phyloP scores from a whole-genome alignment of 176 grass and related monocot species.

The Phyllostachys edulis region DNA sequence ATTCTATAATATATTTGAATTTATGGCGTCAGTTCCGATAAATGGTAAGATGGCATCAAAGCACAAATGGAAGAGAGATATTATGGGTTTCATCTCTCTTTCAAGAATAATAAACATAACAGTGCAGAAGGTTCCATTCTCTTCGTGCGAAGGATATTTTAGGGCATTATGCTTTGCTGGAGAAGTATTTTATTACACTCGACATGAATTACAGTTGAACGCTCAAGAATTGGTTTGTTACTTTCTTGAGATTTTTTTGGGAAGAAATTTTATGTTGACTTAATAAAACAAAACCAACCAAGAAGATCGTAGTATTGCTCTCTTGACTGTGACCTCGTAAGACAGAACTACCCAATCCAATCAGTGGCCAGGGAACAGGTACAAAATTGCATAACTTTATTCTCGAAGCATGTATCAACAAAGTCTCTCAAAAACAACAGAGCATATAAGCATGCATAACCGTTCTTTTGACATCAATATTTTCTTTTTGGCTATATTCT shows the following conservation, averaged over 20 bases:
- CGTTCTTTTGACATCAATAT: constrained; percentile 25
- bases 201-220: neutral
- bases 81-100: neutral
- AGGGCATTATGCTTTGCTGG: neutral
- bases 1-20: neutral
- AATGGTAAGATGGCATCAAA: neutral
- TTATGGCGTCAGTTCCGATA: neutral
- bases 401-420: neutral
- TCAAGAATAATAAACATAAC: neutral
- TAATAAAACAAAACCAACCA: neutral
- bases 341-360: neutral
- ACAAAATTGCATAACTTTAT: neutral
- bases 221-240: neutral
- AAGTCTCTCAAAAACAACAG: neutral
- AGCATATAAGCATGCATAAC: constrained; percentile 5
- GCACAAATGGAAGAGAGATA: neutral
- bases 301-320: neutral
- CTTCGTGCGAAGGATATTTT: neutral
- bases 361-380: neutral
- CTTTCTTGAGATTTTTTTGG: neutral
- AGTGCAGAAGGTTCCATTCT: neutral
- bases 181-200: neutral
- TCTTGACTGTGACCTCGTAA: neutral
- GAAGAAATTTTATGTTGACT: neutral
- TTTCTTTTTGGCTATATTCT: constrained; percentile 19